Evolutionary conservation across 2,329 filamentous ascomycete genomes (phyloP).

Genomic region (Pestalotiopsis sp.): DNA sequence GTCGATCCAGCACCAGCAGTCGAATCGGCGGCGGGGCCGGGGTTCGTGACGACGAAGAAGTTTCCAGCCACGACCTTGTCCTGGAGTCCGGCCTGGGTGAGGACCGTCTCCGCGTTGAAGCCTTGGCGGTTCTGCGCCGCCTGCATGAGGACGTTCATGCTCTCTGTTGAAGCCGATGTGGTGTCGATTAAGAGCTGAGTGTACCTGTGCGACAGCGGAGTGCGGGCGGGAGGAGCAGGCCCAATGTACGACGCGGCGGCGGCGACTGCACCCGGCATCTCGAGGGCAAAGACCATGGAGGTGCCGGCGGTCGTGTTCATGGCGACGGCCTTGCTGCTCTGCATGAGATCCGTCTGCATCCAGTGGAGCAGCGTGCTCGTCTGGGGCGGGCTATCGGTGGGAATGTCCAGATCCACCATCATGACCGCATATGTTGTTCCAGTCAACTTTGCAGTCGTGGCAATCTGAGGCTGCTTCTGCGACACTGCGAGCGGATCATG

Average conservation of each 20-base stretch:
- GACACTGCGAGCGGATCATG: constrained; percentile 29
- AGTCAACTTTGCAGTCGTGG: constrained; percentile 37
- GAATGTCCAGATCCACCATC: constrained; percentile 52
- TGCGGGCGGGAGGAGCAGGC: constrained; percentile 30
- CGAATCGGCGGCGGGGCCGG: constrained; percentile 21
- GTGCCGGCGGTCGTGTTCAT: constrained; percentile 28
- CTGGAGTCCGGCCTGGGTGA: constrained; percentile 30
- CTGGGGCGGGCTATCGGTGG: constrained; percentile 38
- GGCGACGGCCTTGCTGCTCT: constrained; percentile 28
- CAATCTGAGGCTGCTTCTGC: constrained; percentile 36
- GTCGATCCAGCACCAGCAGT: neutral
- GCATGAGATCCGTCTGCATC: constrained; percentile 43
- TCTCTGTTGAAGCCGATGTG: constrained; percentile 25
- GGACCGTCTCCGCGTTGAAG: constrained; percentile 27
- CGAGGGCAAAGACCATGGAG: constrained; percentile 23
- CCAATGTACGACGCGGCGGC: constrained; percentile 29
- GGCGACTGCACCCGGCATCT: constrained; percentile 20
- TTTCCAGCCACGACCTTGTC: constrained; percentile 36
- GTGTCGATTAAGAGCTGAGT: constrained; percentile 35
- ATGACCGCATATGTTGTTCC: constrained; percentile 44
- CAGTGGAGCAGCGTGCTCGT: constrained; percentile 45
- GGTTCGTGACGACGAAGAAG: constrained; percentile 37
- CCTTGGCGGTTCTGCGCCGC: constrained; percentile 27
- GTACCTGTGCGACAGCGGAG: constrained; percentile 33
- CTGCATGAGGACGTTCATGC: constrained; percentile 25